phyloP scores from a whole-genome alignment of 148 eudicot species.

The Pharnaceum exiguum region DNA sequence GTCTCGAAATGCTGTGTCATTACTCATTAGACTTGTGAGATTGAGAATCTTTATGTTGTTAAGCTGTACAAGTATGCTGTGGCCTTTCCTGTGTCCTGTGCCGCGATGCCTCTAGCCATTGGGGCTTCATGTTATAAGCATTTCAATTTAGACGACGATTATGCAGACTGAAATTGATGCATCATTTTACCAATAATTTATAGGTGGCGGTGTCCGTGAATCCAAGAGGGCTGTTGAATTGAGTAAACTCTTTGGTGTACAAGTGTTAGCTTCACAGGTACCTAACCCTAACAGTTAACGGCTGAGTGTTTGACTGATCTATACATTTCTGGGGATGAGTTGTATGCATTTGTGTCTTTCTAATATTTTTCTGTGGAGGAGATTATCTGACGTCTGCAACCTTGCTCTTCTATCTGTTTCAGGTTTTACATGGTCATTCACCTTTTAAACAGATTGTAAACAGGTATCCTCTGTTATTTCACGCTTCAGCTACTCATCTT shows the following conservation, averaged over 20 bases:
- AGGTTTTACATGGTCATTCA: slow-evolving; percentile 93
- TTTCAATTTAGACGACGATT: not conserved
- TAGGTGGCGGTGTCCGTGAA: slow-evolving; percentile 93
- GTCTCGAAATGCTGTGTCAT: too few relatives aligned
- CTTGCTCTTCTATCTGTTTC: slow-evolving; percentile 1
- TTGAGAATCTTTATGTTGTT: too few relatives aligned
- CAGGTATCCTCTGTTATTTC: slow-evolving; percentile 34
- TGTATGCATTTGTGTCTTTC: not conserved
- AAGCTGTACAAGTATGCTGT: too few relatives aligned
- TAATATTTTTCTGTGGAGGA: not conserved
- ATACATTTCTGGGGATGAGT: too few relatives aligned
- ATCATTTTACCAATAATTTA: not conserved
- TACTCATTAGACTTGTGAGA: too few relatives aligned
- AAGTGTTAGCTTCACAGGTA: slow-evolving; percentile 66
- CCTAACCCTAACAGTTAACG: not conserved
- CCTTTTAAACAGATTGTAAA: slow-evolving; percentile 64
- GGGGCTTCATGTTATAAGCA: not conserved
- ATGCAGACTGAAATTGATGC: not conserved
- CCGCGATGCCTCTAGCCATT: too few relatives aligned
- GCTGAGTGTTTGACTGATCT: not conserved
- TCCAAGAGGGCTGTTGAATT: slow-evolving; percentile 68
- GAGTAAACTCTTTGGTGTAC: slow-evolving; percentile 48
- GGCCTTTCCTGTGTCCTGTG: too few relatives aligned
- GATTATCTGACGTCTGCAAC: not conserved
- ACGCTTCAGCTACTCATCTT: too few relatives aligned